These are phyloP conservation scores for Neolentinus lepideus DNA, from an alignment of 1,284 basidiomycete genomes.

Conservation along the genomic window DNA sequence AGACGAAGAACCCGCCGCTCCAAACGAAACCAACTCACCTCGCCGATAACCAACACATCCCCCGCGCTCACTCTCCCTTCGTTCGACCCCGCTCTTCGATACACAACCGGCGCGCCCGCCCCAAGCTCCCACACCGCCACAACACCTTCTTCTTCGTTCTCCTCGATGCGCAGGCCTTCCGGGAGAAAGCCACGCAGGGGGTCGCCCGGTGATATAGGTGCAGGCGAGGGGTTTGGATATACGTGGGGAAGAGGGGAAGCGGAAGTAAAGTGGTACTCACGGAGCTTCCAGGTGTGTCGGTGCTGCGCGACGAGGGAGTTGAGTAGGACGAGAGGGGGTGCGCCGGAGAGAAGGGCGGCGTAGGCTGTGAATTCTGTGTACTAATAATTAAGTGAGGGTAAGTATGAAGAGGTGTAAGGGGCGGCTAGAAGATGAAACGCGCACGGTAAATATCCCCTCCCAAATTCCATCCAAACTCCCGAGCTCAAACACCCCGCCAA, in stretches of 20 bases:
- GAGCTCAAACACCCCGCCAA: constrained; percentile 36
- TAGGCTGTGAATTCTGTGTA: constrained; percentile 71
- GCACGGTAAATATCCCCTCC: constrained; percentile 70
- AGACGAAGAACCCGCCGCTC: no score
- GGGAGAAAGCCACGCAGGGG: constrained; percentile 48
- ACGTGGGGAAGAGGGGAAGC: not conserved
- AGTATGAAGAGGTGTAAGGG: not conserved
- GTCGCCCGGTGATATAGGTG: constrained; percentile 25
- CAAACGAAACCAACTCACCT: no score
- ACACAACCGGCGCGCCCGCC: constrained; percentile 27
- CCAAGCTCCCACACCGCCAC: constrained; percentile 36
- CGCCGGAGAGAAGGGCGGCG: constrained; percentile 54
- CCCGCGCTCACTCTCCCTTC: constrained; percentile 24
- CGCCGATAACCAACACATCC: constrained; percentile 65
- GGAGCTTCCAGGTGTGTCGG: constrained; percentile 71
- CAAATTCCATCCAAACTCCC: constrained; percentile 69
- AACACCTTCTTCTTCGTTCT: constrained; percentile 26
- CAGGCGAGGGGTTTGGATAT: not conserved
- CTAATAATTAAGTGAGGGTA: constrained; percentile 25
- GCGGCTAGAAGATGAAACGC: constrained; percentile 15
- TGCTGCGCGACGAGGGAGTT: constrained; percentile 57
- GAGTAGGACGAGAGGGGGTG: constrained; percentile 45
- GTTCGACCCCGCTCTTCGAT: constrained; percentile 23
- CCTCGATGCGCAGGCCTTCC: constrained; percentile 32
- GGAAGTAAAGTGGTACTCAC: constrained; percentile 51